Evolutionary conservation across 164 flowering plant genomes (phyloP).

Genomic region (Houttuynia cordata): DNA sequence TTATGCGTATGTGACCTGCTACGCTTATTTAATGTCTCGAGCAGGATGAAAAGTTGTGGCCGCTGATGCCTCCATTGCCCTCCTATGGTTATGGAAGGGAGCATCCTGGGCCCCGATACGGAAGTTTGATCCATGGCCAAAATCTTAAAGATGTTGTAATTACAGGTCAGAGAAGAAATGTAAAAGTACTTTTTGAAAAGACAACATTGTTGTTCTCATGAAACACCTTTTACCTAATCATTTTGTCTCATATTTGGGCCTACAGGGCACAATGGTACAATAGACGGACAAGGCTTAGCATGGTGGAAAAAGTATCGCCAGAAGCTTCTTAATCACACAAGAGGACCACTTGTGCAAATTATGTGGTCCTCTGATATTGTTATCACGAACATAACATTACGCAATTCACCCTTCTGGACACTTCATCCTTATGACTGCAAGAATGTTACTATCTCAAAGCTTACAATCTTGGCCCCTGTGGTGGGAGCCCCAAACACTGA

Average conservation of each 20-base stretch:
- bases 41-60: constrained; percentile 91
- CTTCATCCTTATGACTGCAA: constrained; percentile 98
- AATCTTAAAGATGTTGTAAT: constrained; percentile 86
- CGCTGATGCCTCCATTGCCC: constrained; percentile 92
- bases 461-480: constrained; percentile 84
- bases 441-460: constrained; percentile 53
- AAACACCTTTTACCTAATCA: not conserved
- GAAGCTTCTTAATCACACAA: constrained; percentile 80
- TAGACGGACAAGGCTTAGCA: constrained; percentile 84
- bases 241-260: not conserved
- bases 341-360: constrained; percentile 93
- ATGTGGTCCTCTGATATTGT: constrained; percentile 90
- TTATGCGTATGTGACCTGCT: too few relatives aligned
- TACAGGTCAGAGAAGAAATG: constrained; percentile 45
- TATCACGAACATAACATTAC: constrained; percentile 52
- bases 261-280: constrained; percentile 94
- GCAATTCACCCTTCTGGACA: constrained; percentile 97
- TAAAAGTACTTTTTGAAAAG: not conserved
- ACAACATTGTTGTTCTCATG: not conserved
- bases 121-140: constrained; percentile 97
- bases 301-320: constrained; percentile 90
- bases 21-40: not conserved
- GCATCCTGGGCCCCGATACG: constrained; percentile 89
- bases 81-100: constrained; percentile 99
- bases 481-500: constrained; percentile 93